Conservation (phyloP, 495 filamentous ascomycete genomes). For the Xylona heveae region DNA sequence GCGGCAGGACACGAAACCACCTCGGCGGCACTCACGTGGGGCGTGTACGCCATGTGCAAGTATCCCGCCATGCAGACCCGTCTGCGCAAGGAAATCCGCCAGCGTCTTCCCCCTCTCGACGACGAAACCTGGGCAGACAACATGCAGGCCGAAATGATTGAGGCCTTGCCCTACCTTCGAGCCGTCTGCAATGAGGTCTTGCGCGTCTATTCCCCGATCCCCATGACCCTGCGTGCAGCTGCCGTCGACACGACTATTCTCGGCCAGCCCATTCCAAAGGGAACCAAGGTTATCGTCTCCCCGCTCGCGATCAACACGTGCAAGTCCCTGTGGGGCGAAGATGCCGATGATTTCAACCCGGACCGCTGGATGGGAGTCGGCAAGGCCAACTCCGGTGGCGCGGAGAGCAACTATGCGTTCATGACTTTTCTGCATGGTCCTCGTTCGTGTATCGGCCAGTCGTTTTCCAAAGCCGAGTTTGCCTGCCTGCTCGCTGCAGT, state of each 20-base stretch:
- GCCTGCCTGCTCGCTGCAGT: slow-evolving; percentile 56
- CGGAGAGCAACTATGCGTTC: slow-evolving; percentile 16
- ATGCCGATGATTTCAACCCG: slow-evolving; percentile 20
- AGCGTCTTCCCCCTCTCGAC: slow-evolving; percentile 32
- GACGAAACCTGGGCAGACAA: slow-evolving; percentile 13
- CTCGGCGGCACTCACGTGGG: slow-evolving; percentile 36
- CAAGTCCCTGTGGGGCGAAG: slow-evolving; percentile 16
- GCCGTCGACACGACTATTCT: slow-evolving; percentile 37
- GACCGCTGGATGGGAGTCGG: slow-evolving; percentile 18
- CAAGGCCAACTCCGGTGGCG: slow-evolving; percentile 17
- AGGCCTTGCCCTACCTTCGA: slow-evolving; percentile 34
- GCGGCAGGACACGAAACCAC: slow-evolving; percentile 78
- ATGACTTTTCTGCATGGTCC: slow-evolving; percentile 24
- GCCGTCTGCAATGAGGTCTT: slow-evolving; percentile 39
- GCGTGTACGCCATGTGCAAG: slow-evolving; percentile 33
- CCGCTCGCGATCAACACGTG: slow-evolving; percentile 21
- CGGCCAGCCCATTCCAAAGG: slow-evolving; percentile 31
- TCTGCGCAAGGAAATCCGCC: slow-evolving; percentile 38
- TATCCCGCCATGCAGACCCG: slow-evolving; percentile 32
- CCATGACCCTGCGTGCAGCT: slow-evolving; percentile 38
- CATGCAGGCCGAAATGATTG: slow-evolving; percentile 29
- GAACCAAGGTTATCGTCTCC: slow-evolving; percentile 26
- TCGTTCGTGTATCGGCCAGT: slow-evolving; percentile 28
- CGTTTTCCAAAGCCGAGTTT: slow-evolving; percentile 70
- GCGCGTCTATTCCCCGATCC: slow-evolving; percentile 35